Base-by-base conservation (phyloP, 768 basidiomycete species). In the Scleroderma bovista region DNA sequence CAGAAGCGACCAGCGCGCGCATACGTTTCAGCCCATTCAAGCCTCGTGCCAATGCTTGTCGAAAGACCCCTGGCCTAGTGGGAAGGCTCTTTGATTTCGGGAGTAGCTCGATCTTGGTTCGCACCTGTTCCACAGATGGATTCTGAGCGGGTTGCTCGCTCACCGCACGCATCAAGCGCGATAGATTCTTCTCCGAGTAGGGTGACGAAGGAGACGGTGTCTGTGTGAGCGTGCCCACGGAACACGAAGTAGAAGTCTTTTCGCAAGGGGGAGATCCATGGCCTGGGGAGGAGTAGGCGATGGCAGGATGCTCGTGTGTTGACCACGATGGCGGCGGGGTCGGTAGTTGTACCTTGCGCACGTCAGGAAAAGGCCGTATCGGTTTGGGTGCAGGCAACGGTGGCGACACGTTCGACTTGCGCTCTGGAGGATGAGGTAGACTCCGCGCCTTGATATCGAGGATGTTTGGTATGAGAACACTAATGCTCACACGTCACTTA, bases 1-100 rank as follows among this genome's bases (percentile, higher is more conserved):
- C 62, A 41, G 63, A 61, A 50, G 64, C 54, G 44, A 65, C 57
- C 60, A 65, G 58, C 54, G 57, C 62, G 54, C 58, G 53, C 23
- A 66, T 56, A 4, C 63, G 63, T 33, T 50, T 64, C 45, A 65
- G 16, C 19, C 60, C 57, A 45, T 48, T 62, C 45, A 65, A n/a
- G 19, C 60, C 57, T 51, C 52, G 60, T 51, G 49, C 42, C 43
- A 65, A 51, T 47, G 64, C 56, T 32, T 39, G 56, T 48, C 58
- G 63, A 46, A 65, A 56, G 12, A 54, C 43, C 47, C 58, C 52
- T n/a, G 48, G 49, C 53, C 64, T 65, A 44, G 54, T 56, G 10
- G 61, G 54, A 9, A 63, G 55, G 5, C 61, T 54, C 2, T 45
- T 45, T 16, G 31, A 26, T 17, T 52, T 55, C 17, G 57, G 48